Conservation (phyloP, 2,329 filamentous ascomycete genomes). For the Colletotrichum sp. region DNA sequence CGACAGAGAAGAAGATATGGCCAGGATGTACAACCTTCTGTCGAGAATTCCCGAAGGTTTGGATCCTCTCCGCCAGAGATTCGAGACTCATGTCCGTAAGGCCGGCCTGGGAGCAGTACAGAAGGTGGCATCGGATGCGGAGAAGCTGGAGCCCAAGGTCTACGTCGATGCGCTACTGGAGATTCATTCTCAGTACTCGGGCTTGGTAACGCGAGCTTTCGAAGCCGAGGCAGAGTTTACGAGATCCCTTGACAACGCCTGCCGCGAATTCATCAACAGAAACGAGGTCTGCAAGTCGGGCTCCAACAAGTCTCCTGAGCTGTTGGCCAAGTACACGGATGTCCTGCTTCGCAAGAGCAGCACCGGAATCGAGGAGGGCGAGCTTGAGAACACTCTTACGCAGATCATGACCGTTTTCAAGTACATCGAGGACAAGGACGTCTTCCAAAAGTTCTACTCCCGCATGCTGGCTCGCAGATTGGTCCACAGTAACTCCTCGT, state of each 20-base stretch:
- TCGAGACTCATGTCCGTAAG: conserved; percentile 91
- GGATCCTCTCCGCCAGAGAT: conserved; percentile 84
- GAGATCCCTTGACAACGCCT: conserved; percentile 93
- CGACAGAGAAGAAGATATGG: conserved; percentile 93
- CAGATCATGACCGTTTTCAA: conserved; percentile 99
- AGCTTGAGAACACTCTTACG: conserved; percentile 85
- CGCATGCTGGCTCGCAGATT: conserved; percentile 94
- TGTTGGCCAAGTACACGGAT: conserved; percentile 95
- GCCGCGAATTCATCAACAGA: conserved; percentile 96
- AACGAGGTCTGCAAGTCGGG: conserved; percentile 95
- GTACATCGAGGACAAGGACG: conserved; percentile 99
- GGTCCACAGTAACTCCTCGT: conserved; percentile 93
- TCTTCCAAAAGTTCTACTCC: conserved; percentile 99
- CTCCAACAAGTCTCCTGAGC: conserved; percentile 91
- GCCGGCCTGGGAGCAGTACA: conserved; percentile 87
- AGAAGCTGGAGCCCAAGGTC: conserved; percentile 92
- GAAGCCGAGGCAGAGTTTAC: conserved; percentile 97
- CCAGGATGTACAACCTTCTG: conserved; percentile 92
- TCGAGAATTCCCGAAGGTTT: conserved; percentile 89
- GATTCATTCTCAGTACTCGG: conserved; percentile 92
- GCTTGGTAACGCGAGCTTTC: conserved; percentile 90
- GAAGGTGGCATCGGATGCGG: conserved; percentile 84
- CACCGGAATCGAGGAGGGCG: conserved; percentile 90
- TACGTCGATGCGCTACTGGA: conserved; percentile 96
- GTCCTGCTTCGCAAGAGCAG: conserved; percentile 90